These are phyloP conservation scores for Phalaenopsis aphrodite DNA, from an alignment of 106 monocot species.

Conservation along the genomic window DNA sequence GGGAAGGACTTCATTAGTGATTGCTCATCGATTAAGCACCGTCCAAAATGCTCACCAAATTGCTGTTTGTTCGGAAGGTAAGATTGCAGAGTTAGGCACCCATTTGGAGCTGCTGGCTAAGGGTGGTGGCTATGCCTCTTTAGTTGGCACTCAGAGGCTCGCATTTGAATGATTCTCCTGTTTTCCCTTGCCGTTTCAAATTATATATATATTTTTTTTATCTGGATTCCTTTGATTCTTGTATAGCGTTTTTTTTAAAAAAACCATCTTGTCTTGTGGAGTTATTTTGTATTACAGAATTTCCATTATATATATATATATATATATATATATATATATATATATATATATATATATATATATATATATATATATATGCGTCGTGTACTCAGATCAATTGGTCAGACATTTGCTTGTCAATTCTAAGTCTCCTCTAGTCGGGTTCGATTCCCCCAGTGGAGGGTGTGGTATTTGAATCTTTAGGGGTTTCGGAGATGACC, in stretches of 20 bases:
- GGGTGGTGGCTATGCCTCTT: slow-evolving; percentile 65
- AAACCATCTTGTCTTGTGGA: too few species aligned
- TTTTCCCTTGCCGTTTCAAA: neutral
- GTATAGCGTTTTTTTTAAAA: neutral
- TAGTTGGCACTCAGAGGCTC: slow-evolving; percentile 84
- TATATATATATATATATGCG: too few species aligned
- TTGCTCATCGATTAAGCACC: slow-evolving; percentile 91
- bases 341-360: too few species aligned
- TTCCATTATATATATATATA: too few species aligned
- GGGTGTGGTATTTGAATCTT: too few species aligned
- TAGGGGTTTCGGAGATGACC: too few species aligned
- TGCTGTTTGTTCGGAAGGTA: slow-evolving; percentile 80
- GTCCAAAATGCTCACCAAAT: slow-evolving; percentile 95
- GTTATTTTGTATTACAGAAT: too few species aligned
- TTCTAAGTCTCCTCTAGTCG: too few species aligned
- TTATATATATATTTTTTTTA: neutral
- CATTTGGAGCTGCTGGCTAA: slow-evolving; percentile 65
- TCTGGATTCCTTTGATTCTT: neutral
- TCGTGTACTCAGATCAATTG: too few species aligned
- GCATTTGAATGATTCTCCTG: slow-evolving; percentile 65
- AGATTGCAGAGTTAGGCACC: slow-evolving; percentile 65
- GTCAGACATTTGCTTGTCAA: too few species aligned
- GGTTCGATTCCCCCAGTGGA: too few species aligned
- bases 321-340: too few species aligned
- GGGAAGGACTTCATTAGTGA: slow-evolving; percentile 84